Base-by-base conservation (phyloP, 202 grass and related monocot genomes). In the Panicum virgatum region DNA sequence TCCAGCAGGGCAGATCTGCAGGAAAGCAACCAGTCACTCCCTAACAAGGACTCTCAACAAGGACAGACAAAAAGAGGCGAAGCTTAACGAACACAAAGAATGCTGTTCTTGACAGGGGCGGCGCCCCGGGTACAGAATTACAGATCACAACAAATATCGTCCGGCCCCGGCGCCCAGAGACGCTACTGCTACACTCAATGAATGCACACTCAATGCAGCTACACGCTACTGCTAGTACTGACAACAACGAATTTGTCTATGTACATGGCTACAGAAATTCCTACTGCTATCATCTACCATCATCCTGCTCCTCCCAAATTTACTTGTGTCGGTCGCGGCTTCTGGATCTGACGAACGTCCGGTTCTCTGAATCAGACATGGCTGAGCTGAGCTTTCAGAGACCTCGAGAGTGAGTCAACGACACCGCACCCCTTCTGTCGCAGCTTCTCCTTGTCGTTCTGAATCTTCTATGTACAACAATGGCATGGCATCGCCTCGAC, bases 241-340 rank as follows among this genome's bases (percentile, higher is more conserved):
- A 75, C 51, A 76, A 12, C 84, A 81, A 76, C 78, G 48, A 52
- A 76, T 81, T 74, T 68, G 40, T 13, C 61, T 76, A 81, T 81
- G 61, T 62, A 86, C 77, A 81, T 45, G 45, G 48, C 23, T 79
- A 50, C 34, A 70, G 7, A 51, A 44, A 36, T 80, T 66, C 45
- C 69, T 80, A 57, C 77, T 8, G 29, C 46, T 66, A 80, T 29
- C 25, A 34, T 67, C 42, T 69, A 60, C 12, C 12, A 80, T 47
- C 83, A 73, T 73, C 75, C 39, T 79, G 68, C 56, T 58, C 48
- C 46, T 25, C 47, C 54, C 65, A n/a, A 68, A 6, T 44, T 1
- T n/a, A n/a, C 7, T 68, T 20, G 65, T n/a, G 65, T 70, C 23
- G 66, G 42, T 47, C 23, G 5, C 22, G 1, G 5, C 38, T 20